Conservation (phyloP, 305 asterid species). For the Ilex paraguariensis region DNA sequence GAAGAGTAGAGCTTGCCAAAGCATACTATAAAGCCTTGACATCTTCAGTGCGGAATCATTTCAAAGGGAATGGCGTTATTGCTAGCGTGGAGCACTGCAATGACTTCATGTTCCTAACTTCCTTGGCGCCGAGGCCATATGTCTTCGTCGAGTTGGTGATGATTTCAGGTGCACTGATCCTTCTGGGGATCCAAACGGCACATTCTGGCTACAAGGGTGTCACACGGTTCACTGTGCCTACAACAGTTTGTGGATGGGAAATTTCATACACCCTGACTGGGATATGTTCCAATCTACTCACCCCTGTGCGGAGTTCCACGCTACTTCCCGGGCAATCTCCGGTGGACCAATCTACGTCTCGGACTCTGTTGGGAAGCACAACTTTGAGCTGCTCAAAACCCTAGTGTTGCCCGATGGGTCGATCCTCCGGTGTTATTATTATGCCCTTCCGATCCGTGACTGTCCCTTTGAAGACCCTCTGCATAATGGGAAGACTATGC, state of each 20-base stretch:
- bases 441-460: constrained; percentile 20
- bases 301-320: constrained; percentile 19
- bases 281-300: constrained; percentile 18
- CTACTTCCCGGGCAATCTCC: constrained; percentile 15
- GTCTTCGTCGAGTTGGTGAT: constrained; percentile 46
- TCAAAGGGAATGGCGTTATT: constrained; percentile 35
- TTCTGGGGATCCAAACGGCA: constrained; percentile 44
- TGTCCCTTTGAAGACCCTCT: constrained; percentile 14
- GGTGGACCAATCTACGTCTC: constrained; percentile 17
- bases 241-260: constrained; percentile 48
- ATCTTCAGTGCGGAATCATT: constrained; percentile 32
- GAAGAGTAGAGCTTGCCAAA: constrained; percentile 46
- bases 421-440: constrained; percentile 15
- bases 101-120: constrained; percentile 47
- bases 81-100: constrained; percentile 66
- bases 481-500: neutral
- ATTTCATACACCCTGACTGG: constrained; percentile 28
- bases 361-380: constrained; percentile 15
- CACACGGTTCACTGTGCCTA: constrained; percentile 50
- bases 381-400: constrained; percentile 11
- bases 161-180: constrained; percentile 54
- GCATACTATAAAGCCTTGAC: constrained; percentile 39
- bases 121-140: constrained; percentile 37
- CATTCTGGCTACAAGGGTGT: constrained; percentile 47
- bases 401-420: constrained; percentile 17